Base-by-base conservation (phyloP, 2,329 filamentous ascomycete genomes). In the Paracamarosporium sp. region DNA sequence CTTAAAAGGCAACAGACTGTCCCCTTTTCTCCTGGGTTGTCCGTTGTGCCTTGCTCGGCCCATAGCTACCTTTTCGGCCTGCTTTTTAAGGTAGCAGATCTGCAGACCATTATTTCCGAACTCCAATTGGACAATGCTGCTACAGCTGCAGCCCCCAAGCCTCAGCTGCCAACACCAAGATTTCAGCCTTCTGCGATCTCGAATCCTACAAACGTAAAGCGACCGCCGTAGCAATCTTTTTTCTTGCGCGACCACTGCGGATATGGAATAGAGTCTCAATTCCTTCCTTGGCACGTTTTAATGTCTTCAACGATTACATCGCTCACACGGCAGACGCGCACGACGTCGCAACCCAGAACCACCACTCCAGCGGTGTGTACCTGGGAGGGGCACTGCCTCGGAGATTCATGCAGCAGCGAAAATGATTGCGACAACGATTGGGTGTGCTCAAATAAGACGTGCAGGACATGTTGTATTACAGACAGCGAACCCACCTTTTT, bases 351-450 rank as follows among this genome's bases (percentile, higher is more conserved):
- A 33, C 47, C 60, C 27, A 62, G 56, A 22, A 57, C 17, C 9
- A 15, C 58, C 8, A 45, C 59, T 8, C 38, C 36, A 28, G 20
- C 38, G 28, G 35, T 56, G 8, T 62, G 61, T 45, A 64, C 64
- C 7, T 66, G 63, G 57, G 12, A 33, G 20, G 57, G 56, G 15
- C 58, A 58, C 33, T 63, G 56, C 40, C 43, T 64, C 20, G 62
- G 57, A 33, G 63, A 59, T 5, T 40, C 64, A 24, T 75, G 72
- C 50, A 53, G 60, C 13, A 48, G 60, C 13, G 53, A 66, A 36
- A 58, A 59, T 48, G 65, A 70, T 33, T 75, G 72, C 60, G 60
- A 64, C 53, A 60, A 60, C n/a, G 57, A 66, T 57, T 67, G 57
- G 53, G 60, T 61, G 12, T 75, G 72, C 57, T 60, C 56, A 2